Evolutionary conservation across 352 stramenopile species (phyloP).

Genomic region (Poterioochromonas sp.): DNA sequence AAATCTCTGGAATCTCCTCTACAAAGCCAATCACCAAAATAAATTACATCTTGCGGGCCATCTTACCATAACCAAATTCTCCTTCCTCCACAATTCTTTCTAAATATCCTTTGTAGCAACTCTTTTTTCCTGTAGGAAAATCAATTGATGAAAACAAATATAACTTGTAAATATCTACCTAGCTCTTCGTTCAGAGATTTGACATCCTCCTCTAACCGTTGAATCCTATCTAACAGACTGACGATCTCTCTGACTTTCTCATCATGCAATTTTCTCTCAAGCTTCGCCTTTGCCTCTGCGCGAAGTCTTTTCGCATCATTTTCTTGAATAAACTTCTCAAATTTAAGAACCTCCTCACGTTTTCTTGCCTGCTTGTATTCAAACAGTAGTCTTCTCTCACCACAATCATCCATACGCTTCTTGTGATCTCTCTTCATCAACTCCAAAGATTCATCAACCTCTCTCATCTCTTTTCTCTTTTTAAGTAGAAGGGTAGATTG

Average conservation of each 20-base stretch:
- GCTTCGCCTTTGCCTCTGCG: conserved; percentile 73
- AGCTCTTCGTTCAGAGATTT: conserved; percentile 62
- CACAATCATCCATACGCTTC: conserved; percentile 70
- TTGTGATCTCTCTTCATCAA: conserved; percentile 83
- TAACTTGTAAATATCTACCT: conserved; percentile 32
- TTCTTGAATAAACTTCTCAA: conserved; percentile 85
- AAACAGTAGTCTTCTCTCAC: conserved; percentile 57
- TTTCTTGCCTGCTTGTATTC: conserved; percentile 75
- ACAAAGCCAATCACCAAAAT: background rate
- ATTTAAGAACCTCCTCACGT: conserved; percentile 73
- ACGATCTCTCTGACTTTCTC: conserved; percentile 5
- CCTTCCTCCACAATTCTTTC: conserved; percentile 58
- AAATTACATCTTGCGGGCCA: conserved; percentile 39
- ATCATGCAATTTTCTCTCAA: conserved; percentile 60
- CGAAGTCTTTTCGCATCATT: conserved; percentile 76
- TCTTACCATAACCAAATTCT: conserved; percentile 48
- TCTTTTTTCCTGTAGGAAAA: conserved; percentile 47
- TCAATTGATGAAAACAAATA: background rate
- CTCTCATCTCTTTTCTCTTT: conserved; percentile 81
- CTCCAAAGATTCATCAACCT: conserved; percentile 76
- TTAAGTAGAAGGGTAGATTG: conserved; percentile 78
- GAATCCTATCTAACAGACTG: conserved; percentile 3
- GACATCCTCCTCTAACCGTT: conserved; percentile 64
- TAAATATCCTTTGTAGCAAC: conserved; percentile 70
- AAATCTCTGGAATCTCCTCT: conserved; percentile 67